These are phyloP conservation scores for Alectoria sarmentosa DNA, from an alignment of 495 filamentous ascomycete genomes.

Conservation along the genomic window DNA sequence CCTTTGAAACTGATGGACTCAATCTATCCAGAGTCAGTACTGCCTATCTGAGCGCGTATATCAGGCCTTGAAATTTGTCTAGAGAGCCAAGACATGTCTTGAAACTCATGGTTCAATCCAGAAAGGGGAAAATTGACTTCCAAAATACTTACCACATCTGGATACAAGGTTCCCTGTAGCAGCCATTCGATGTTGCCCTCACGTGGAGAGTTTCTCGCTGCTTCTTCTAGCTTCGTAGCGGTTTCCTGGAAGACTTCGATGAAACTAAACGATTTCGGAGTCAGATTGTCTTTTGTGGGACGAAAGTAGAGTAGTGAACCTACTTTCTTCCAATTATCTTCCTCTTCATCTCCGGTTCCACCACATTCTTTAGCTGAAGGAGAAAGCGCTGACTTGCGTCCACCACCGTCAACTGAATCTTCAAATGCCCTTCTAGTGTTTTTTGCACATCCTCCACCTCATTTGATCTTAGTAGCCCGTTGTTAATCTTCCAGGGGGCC, in stretches of 20 bases:
- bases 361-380: conserved; percentile 61
- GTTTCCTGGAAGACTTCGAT: conserved; percentile 86
- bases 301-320: no score
- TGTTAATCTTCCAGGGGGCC: conserved; percentile 41
- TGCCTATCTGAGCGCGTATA: background rate
- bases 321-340: conserved; percentile 56
- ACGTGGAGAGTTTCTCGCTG: conserved; percentile 50
- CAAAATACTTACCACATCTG: conserved; percentile 28
- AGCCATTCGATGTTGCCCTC: conserved; percentile 74
- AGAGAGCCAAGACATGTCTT: background rate
- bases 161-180: conserved; percentile 78
- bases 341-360: conserved; percentile 84
- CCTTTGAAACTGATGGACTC: conserved; percentile 19
- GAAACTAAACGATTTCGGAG: no score
- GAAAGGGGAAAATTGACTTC: background rate
- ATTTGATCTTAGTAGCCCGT: conserved; percentile 78
- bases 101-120: background rate
- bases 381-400: conserved; percentile 75
- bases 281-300: no score
- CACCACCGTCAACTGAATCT: conserved; percentile 85
- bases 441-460: conserved; percentile 76
- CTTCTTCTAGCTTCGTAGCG: conserved; percentile 66
- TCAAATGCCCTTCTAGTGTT: conserved; percentile 65
- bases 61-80: background rate
- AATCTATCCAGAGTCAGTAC: conserved; percentile 3